These are phyloP conservation scores for Ocimum tenuiflorum DNA, from an alignment of 257 asterid species.

Conservation along the genomic window DNA sequence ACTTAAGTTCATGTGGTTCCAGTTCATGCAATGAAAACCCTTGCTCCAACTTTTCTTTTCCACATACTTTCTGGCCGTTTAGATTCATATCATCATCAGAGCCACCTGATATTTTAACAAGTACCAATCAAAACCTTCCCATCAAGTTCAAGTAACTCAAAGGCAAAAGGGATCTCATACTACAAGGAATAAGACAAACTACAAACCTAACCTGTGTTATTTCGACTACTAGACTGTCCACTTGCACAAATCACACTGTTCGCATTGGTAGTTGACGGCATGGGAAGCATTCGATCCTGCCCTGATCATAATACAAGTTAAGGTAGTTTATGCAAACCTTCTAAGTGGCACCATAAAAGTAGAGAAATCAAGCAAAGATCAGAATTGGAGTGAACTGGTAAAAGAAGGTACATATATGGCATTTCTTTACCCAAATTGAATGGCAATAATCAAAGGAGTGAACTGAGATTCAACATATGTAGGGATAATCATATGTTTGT, in stretches of 20 bases:
- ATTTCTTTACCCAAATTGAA: neutral
- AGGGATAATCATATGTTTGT: too few relatives aligned
- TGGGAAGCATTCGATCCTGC: slow-evolving; percentile 66
- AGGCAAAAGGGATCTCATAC: slow-evolving; percentile 6
- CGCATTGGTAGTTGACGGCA: slow-evolving; percentile 31
- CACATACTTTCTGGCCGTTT: slow-evolving; percentile 26
- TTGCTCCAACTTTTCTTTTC: slow-evolving; percentile 31
- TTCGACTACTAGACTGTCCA: slow-evolving; percentile 31
- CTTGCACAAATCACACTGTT: slow-evolving; percentile 21
- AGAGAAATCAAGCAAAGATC: neutral
- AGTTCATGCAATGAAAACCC: slow-evolving; percentile 43
- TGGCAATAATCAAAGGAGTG: slow-evolving; percentile 6
- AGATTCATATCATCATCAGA: slow-evolving; percentile 24
- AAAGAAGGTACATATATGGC: neutral
- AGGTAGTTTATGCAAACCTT: slow-evolving; percentile 20
- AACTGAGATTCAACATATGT: too few relatives aligned
- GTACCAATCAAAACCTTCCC: slow-evolving; percentile 5
- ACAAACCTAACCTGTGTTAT: slow-evolving; percentile 26
- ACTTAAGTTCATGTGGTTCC: slow-evolving; percentile 47
- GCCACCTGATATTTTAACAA: slow-evolving; percentile 29
- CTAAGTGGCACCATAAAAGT: slow-evolving; percentile 6
- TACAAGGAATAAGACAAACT: slow-evolving; percentile 5
- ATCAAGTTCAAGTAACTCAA: slow-evolving; percentile 6
- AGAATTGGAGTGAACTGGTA: neutral
- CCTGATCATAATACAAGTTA: slow-evolving; percentile 45